phyloP scores from a whole-genome alignment of 2,329 filamentous ascomycete species.

The Aspergillus ochraceus region DNA sequence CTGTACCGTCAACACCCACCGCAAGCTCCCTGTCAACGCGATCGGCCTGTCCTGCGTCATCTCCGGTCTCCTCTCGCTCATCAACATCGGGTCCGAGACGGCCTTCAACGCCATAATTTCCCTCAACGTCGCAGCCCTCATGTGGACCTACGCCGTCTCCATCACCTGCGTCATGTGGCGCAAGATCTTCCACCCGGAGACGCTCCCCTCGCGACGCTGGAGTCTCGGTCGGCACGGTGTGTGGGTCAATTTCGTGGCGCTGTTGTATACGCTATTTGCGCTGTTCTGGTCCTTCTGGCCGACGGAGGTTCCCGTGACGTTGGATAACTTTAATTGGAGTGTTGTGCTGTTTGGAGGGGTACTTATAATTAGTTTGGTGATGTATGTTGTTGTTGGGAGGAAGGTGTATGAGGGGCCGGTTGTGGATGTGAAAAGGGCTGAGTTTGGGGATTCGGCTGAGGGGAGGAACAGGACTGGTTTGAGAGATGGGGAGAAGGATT shows the following conservation, averaged over 20 bases:
- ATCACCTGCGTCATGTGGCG: constrained; percentile 48
- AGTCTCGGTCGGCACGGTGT: constrained; percentile 46
- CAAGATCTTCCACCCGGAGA: constrained; percentile 38
- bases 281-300: constrained; percentile 54
- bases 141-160: constrained; percentile 53
- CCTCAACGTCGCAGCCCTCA: constrained; percentile 48
- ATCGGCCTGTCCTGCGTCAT: constrained; percentile 33
- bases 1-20: constrained; percentile 33
- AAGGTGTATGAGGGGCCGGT: constrained; percentile 33
- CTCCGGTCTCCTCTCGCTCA: constrained; percentile 44
- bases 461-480: too few relatives aligned
- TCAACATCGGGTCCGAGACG: constrained; percentile 53
- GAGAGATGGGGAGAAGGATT: background rate
- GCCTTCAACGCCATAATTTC: constrained; percentile 56
- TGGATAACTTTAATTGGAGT: constrained; percentile 52
- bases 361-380: constrained; percentile 41
- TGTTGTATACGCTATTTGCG: constrained; percentile 46
- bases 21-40: constrained; percentile 46
- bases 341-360: constrained; percentile 45
- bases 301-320: constrained; percentile 34
- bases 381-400: constrained; percentile 38
- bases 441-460: too few relatives aligned
- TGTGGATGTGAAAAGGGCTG: constrained; percentile 14
- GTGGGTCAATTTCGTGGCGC: constrained; percentile 45
- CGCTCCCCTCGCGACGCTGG: constrained; percentile 44